Evolutionary conservation across 371 early-diverging fungal species (phyloP).

Genomic region (Circinella minor): DNA sequence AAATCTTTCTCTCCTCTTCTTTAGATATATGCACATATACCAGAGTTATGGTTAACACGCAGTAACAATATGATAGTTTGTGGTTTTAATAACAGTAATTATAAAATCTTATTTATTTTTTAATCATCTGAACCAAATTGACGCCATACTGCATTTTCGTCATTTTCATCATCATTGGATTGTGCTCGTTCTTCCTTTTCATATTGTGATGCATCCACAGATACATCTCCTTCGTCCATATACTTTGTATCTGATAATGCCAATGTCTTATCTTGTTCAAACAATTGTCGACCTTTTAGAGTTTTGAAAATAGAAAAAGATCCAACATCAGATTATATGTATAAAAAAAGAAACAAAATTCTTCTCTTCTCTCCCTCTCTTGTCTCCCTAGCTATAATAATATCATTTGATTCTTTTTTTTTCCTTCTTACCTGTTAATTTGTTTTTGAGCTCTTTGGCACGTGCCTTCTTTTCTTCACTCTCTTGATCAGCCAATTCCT

Average conservation of each 20-base stretch:
- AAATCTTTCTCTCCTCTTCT: too few relatives aligned
- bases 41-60: too few relatives aligned
- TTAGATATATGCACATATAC: too few relatives aligned
- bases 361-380: neutral
- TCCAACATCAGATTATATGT: too few relatives aligned
- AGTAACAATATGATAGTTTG: neutral
- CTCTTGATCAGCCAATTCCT: conserved; percentile 70
- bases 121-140: conserved; percentile 42
- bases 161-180: conserved; percentile 67
- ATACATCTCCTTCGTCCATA: conserved; percentile 87
- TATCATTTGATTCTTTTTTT: neutral
- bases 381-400: too few relatives aligned
- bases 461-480: conserved; percentile 52
- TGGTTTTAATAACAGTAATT: conserved; percentile 1
- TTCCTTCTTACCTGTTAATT: conserved; percentile 57
- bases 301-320: neutral
- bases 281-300: conserved; percentile 81
- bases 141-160: conserved; percentile 51
- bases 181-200: conserved; percentile 59
- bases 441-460: conserved; percentile 52
- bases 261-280: conserved; percentile 87
- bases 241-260: conserved; percentile 83
- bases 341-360: neutral
- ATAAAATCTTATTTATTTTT: neutral
- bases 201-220: conserved; percentile 79